phyloP scores from a whole-genome alignment of 352 stramenopile genomes.

The Phytophthora quininea region DNA sequence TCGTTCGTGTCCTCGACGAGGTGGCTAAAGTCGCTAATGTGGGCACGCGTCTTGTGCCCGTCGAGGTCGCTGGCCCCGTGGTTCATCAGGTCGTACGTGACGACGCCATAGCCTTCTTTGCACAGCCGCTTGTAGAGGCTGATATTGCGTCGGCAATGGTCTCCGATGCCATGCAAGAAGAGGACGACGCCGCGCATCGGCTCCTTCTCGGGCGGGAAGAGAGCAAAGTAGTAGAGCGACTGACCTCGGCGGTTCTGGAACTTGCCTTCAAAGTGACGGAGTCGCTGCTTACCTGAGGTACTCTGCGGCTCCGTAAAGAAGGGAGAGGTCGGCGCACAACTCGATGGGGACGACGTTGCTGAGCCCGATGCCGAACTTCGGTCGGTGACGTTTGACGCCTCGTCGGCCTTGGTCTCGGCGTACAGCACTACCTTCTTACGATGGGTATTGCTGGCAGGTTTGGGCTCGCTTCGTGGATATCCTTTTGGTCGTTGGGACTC shows the following conservation, averaged over 20 bases:
- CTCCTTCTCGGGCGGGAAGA: conserved; percentile 40
- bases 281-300: conserved; percentile 6
- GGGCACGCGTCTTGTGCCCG: conserved; percentile 39
- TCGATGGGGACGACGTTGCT: conserved; percentile 20
- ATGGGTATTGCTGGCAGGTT: background rate
- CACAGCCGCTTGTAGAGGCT: conserved; percentile 52
- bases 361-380: conserved; percentile 18
- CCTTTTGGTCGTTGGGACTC: background rate
- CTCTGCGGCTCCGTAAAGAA: background rate
- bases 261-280: conserved; percentile 45
- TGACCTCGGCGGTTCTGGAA: conserved; percentile 48
- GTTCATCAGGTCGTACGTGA: conserved; percentile 58
- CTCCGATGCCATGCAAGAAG: conserved; percentile 51
- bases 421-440: background rate
- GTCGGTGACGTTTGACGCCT: background rate
- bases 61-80: conserved; percentile 54
- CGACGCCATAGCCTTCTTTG: conserved; percentile 46
- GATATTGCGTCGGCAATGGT: conserved; percentile 51
- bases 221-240: conserved; percentile 46
- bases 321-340: background rate
- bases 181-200: conserved; percentile 48
- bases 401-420: background rate
- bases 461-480: background rate
- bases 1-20: conserved; percentile 62
- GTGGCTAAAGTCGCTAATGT: conserved; percentile 44